A percentile compares a stretch with the other conserved stretches of the same genome.
Conservation (phyloP, 345 rosid species). For the Gossypium thurberi region DNA sequence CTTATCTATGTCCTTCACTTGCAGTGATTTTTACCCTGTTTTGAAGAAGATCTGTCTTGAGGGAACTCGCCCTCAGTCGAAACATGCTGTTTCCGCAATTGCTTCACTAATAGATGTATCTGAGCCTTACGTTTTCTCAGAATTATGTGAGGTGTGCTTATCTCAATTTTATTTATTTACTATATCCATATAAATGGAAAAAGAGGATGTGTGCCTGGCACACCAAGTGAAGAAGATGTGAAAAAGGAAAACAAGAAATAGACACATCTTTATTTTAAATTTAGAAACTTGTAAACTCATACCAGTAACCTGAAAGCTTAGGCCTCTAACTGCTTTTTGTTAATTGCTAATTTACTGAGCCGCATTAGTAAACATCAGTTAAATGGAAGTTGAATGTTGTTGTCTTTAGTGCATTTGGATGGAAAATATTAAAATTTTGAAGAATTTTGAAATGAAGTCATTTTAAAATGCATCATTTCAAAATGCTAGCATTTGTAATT, state of each 20-base stretch:
- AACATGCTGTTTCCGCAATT: slow-evolving; percentile 78
- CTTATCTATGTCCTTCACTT: slow-evolving; percentile 11
- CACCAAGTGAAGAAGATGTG: not conserved
- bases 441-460: not conserved
- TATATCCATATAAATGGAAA: not conserved
- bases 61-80: slow-evolving; percentile 79
- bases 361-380: not conserved
- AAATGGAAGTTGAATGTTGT: not conserved
- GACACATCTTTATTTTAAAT: not conserved
- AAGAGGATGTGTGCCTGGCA: not conserved
- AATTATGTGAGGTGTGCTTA: slow-evolving; percentile 62
- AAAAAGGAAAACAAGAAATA: not conserved
- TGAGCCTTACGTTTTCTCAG: slow-evolving; percentile 33
- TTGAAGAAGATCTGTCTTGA: slow-evolving; percentile 60
- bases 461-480: not conserved
- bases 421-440: not conserved
- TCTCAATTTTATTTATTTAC: slow-evolving; percentile 5
- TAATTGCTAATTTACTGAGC: not conserved
- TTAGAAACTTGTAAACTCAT: not conserved
- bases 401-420: slow-evolving; percentile 1
- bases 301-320: not conserved
- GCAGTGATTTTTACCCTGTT: slow-evolving; percentile 59
- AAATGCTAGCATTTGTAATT: not conserved
- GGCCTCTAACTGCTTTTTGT: not conserved
- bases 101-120: slow-evolving; percentile 59